A percentile compares a stretch with the other conserved stretches of the same genome.
Conservation (phyloP, 2,329 filamentous ascomycete species). For the Pyrenophora teres region DNA sequence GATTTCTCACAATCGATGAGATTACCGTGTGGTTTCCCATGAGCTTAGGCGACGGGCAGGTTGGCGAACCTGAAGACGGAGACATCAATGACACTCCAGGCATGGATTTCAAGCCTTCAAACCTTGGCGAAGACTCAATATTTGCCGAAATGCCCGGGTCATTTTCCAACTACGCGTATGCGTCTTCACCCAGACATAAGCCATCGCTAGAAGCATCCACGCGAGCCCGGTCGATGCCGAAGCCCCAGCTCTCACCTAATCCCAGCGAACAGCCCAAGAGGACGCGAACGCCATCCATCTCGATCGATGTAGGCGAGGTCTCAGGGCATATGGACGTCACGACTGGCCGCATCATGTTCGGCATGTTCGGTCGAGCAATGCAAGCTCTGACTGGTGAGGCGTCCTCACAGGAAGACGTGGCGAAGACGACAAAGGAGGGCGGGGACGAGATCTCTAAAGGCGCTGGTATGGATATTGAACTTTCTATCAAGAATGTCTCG, state of each 20-base stretch:
- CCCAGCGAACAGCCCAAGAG: constrained; percentile 12
- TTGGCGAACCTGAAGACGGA: constrained; percentile 6
- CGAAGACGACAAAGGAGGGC: constrained; percentile 2
- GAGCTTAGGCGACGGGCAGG: constrained; percentile 24
- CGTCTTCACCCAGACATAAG: constrained; percentile 41
- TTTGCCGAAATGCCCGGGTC: constrained; percentile 53
- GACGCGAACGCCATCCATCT: constrained; percentile 23
- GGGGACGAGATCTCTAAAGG: background rate
- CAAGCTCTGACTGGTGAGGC: constrained; percentile 24
- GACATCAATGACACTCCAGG: constrained; percentile 17
- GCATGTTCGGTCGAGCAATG: constrained; percentile 34
- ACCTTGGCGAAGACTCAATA: constrained; percentile 44
- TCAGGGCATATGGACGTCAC: constrained; percentile 43
- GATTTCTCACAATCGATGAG: constrained; percentile 44
- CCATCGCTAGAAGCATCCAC: constrained; percentile 28
- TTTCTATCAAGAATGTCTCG: constrained; percentile 35
- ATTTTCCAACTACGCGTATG: constrained; percentile 55
- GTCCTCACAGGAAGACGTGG: background rate
- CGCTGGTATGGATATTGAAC: constrained; percentile 18
- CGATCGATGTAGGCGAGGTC: constrained; percentile 43
- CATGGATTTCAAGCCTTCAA: constrained; percentile 34
- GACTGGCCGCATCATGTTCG: constrained; percentile 41
- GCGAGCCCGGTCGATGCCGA: constrained; percentile 22
- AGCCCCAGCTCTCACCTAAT: constrained; percentile 7
- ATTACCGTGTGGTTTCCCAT: constrained; percentile 48